Percentiles rank a stretch among this genome's conserved stretches.
phyloP scores from a whole-genome alignment of 2,329 filamentous ascomycete species.

The Dactylellina leptospora region DNA sequence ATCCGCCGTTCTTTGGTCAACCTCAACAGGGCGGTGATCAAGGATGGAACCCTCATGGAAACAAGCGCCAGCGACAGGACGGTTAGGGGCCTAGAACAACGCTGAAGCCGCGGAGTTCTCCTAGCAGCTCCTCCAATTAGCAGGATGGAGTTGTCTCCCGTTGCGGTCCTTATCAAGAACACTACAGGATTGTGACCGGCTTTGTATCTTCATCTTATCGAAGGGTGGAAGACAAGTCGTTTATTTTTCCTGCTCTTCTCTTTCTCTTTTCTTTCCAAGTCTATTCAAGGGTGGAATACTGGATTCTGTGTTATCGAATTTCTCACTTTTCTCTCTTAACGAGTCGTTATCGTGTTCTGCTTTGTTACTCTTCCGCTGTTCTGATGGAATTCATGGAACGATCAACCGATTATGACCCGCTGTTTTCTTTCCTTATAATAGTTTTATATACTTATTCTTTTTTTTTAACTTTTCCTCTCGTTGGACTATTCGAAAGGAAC shows the following conservation, averaged over 20 bases:
- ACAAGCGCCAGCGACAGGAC: slow-evolving; percentile 53
- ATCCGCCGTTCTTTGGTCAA: slow-evolving; percentile 39
- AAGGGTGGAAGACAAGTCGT: slow-evolving; percentile 21
- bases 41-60: slow-evolving; percentile 50
- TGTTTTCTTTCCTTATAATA: slow-evolving; percentile 20
- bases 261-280: slow-evolving; percentile 9
- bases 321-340: slow-evolving; percentile 27
- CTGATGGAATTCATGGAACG: slow-evolving; percentile 25
- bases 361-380: slow-evolving; percentile 13
- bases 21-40: slow-evolving; percentile 43
- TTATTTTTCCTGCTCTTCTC: background rate
- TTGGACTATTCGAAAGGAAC: background rate
- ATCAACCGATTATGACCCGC: slow-evolving; percentile 24
- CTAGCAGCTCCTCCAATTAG: slow-evolving; percentile 11
- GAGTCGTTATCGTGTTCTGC: slow-evolving; percentile 18
- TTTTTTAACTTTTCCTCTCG: background rate
- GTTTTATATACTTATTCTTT: slow-evolving; percentile 5
- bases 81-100: slow-evolving; percentile 27
- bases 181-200: background rate
- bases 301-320: slow-evolving; percentile 19
- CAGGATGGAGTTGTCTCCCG: slow-evolving; percentile 5
- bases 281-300: slow-evolving; percentile 26
- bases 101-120: slow-evolving; percentile 22
- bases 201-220: background rate
- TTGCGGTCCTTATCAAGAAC: background rate